These are phyloP conservation scores for Microsporum audouinii DNA, from an alignment of 2,329 filamentous ascomycete genomes.

Conservation along the genomic window DNA sequence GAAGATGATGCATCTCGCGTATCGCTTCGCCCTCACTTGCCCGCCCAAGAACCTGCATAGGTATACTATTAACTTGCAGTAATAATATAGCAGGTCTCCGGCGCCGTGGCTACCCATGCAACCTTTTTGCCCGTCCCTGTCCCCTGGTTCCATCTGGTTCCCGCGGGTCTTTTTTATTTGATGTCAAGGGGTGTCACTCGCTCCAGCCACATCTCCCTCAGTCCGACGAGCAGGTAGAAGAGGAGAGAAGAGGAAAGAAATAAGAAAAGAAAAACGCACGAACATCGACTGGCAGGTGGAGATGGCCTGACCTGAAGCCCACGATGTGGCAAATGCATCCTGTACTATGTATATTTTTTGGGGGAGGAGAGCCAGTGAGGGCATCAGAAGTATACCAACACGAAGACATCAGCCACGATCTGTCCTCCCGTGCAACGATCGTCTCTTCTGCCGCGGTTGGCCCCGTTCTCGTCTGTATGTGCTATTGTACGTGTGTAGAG, in stretches of 20 bases:
- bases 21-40: neutral
- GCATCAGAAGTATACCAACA: neutral
- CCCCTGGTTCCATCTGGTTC: neutral
- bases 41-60: neutral
- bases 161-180: neutral
- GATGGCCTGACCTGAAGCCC: neutral
- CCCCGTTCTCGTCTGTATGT: neutral
- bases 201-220: neutral
- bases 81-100: neutral
- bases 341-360: too few species aligned
- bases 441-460: neutral
- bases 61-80: neutral
- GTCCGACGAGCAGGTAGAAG: neutral
- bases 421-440: neutral
- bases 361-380: neutral
- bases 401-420: neutral
- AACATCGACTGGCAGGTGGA: neutral
- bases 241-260: neutral
- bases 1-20: neutral
- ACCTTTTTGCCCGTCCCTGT: neutral
- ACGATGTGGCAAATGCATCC: neutral
- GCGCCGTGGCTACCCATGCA: neutral
- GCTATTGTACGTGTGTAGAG: neutral
- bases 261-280: neutral
- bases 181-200: neutral